Conservation (phyloP, 306 rosid genomes). For the Notholithocarpus densiflorus region DNA sequence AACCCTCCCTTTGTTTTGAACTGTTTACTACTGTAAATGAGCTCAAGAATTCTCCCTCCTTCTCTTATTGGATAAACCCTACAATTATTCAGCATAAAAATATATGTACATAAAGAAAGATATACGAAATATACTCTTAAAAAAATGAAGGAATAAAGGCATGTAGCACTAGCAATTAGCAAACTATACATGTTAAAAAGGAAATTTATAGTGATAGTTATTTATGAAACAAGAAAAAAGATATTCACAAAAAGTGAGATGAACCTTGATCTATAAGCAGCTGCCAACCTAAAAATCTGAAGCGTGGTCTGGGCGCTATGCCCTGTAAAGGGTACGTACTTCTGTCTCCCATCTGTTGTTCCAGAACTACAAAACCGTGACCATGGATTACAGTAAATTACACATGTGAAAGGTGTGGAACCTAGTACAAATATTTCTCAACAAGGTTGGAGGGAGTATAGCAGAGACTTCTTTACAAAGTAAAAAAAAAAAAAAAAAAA, state of each 20-base stretch:
- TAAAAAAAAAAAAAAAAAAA: no score
- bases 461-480: not conserved
- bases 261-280: slow-evolving; percentile 89
- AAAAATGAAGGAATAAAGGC: no score
- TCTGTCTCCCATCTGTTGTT: slow-evolving; percentile 91
- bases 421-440: not conserved
- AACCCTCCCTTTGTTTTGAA: slow-evolving; percentile 74
- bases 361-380: slow-evolving; percentile 62
- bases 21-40: slow-evolving; percentile 81
- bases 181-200: no score
- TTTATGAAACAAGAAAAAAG: no score
- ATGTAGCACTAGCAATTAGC: no score
- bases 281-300: slow-evolving; percentile 75
- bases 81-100: not conserved
- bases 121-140: not conserved
- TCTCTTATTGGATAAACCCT: slow-evolving; percentile 72
- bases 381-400: not conserved
- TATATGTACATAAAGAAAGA: not conserved
- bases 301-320: slow-evolving; percentile 93
- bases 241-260: not conserved
- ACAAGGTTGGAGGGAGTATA: no score
- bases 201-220: no score
- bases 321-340: slow-evolving; percentile 75
- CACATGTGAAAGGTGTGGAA: not conserved
- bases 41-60: slow-evolving; percentile 78